phyloP scores from a whole-genome alignment of 176 grass and related monocot genomes.

The Ensete ventricosum region DNA sequence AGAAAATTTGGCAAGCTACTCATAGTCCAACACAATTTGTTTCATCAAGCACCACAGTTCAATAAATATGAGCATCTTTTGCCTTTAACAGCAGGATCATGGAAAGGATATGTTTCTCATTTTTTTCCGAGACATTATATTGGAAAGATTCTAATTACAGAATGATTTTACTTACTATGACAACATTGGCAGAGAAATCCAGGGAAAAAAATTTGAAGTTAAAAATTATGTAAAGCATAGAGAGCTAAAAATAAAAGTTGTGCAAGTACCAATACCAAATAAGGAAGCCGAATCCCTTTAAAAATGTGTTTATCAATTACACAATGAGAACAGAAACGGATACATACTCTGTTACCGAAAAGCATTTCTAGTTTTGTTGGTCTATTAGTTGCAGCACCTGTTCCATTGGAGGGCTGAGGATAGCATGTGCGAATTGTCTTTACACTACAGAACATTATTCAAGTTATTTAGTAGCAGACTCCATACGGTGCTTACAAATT shows the following conservation, averaged over 20 bases:
- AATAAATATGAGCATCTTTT: background rate
- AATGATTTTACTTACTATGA: no score
- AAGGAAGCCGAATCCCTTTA: background rate
- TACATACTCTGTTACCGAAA: constrained; percentile 87
- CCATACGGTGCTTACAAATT: background rate
- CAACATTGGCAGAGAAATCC: no score
- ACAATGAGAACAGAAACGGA: background rate
- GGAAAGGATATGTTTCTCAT: no score
- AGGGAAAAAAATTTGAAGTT: no score
- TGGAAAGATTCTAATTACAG: no score
- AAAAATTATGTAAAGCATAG: no score
- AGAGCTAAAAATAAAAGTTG: no score
- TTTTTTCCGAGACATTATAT: no score
- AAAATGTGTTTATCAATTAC: no score
- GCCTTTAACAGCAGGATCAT: no score
- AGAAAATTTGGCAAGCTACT: background rate
- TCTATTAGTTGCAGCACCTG: constrained; percentile 67
- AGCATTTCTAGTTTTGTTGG: constrained; percentile 97
- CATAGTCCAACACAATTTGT: background rate
- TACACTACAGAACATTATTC: constrained; percentile 49
- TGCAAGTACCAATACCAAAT: background rate
- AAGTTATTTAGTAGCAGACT: background rate
- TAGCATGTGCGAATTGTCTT: constrained; percentile 98
- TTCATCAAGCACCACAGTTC: background rate
- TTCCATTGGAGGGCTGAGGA: constrained; percentile 78